Percentiles rank a stretch among this genome's conserved stretches.
Evolutionary conservation across 441 rosid genomes (phyloP).

Genomic region (Aquilaria agallochum): DNA sequence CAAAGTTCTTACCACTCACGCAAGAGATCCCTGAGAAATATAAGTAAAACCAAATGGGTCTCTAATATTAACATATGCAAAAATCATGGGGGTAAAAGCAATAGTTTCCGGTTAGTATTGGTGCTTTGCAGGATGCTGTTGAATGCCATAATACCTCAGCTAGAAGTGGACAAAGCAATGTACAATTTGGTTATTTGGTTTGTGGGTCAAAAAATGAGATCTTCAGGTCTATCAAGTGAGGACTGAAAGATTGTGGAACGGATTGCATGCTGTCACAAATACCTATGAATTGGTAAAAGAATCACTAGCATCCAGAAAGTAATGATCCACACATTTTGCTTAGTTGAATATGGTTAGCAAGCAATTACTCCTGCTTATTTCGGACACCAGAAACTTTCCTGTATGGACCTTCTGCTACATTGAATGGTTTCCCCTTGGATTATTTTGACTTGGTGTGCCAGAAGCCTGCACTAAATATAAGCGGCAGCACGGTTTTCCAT

Average conservation of each 20-base stretch:
- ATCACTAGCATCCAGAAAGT: slow-evolving; percentile 8
- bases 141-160: no score
- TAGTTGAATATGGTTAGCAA: slow-evolving; percentile 17
- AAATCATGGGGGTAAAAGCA: no score
- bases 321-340: slow-evolving; percentile 14
- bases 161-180: no score
- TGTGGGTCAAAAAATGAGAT: no score
- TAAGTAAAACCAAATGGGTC: no score
- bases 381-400: slow-evolving; percentile 4
- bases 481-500: slow-evolving; percentile 87
- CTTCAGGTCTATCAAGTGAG: no score
- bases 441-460: slow-evolving; percentile 53
- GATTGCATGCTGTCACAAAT: neutral
- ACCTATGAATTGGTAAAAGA: slow-evolving; percentile 7
- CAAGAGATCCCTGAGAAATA: no score
- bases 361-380: slow-evolving; percentile 16
- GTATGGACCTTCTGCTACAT: slow-evolving; percentile 12
- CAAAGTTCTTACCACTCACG: no score
- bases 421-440: slow-evolving; percentile 23
- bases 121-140: no score
- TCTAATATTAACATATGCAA: no score
- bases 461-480: slow-evolving; percentile 91
- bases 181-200: no score
- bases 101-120: no score
- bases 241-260: neutral